Conservation (phyloP, 305 asterid species). For the Fraxinus paxiana region DNA sequence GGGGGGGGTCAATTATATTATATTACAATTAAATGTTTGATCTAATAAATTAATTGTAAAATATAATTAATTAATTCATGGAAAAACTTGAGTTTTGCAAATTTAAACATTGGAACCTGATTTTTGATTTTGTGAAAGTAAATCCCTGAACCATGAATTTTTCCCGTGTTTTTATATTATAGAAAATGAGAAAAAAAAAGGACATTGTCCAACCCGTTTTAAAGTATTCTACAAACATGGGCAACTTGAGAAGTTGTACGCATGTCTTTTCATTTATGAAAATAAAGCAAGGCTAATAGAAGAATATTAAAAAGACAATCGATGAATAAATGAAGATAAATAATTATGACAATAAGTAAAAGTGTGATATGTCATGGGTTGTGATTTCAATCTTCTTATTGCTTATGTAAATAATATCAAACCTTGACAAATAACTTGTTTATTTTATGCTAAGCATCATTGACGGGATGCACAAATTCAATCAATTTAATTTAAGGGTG, state of each 20-base stretch:
- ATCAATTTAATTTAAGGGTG: not conserved
- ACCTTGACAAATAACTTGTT: not conserved
- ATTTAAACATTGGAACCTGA: too few relatives aligned
- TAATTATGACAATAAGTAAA: not conserved
- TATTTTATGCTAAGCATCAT: not conserved
- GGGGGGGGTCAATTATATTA: too few relatives aligned
- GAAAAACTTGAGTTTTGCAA: too few relatives aligned
- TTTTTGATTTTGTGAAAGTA: too few relatives aligned
- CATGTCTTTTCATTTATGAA: not conserved
- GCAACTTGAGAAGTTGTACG: not conserved
- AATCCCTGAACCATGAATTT: not conserved
- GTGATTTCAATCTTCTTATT: not conserved
- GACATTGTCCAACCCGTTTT: not conserved
- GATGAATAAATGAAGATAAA: not conserved
- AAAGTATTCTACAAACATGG: not conserved
- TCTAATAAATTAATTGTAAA: too few relatives aligned
- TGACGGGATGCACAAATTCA: not conserved
- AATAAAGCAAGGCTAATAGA: not conserved
- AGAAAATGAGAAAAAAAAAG: not conserved
- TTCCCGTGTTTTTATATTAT: not conserved
- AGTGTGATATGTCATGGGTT: not conserved
- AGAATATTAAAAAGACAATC: not conserved
- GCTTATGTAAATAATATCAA: not conserved
- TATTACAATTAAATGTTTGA: too few relatives aligned
- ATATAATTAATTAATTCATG: too few relatives aligned